These are phyloP conservation scores for Solanum sparsipilum DNA, from an alignment of 257 asterid genomes.

Conservation along the genomic window DNA sequence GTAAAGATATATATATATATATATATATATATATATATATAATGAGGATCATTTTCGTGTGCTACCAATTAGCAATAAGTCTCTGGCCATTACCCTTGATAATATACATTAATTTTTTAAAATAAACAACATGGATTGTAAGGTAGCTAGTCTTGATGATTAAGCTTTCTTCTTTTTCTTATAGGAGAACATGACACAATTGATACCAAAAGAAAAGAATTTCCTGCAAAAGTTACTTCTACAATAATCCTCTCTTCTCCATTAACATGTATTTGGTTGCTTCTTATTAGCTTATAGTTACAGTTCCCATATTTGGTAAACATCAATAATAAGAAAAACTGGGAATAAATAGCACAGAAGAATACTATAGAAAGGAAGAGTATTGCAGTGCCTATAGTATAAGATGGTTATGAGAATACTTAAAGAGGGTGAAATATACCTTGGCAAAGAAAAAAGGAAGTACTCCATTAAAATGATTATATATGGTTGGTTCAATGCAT, in stretches of 20 bases:
- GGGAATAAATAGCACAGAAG: background rate
- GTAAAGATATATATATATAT: background rate
- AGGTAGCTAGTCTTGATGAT: background rate
- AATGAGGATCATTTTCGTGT: background rate
- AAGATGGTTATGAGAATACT: background rate
- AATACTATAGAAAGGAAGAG: background rate
- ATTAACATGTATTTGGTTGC: background rate
- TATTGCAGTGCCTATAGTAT: background rate
- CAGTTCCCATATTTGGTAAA: background rate
- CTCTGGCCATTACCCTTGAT: background rate
- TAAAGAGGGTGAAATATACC: background rate
- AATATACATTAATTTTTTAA: background rate
- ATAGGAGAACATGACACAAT: background rate
- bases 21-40: background rate
- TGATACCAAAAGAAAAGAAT: background rate
- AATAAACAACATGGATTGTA: background rate
- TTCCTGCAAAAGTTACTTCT: background rate
- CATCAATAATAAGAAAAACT: background rate
- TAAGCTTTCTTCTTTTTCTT: background rate
- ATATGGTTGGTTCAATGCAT: background rate
- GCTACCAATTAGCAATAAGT: background rate
- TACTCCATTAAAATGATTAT: background rate
- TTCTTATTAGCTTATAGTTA: background rate
- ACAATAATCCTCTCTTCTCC: background rate
- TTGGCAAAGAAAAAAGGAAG: background rate